Conservation (phyloP, 2,329 filamentous ascomycete species). For the Hypoxylon sp. region DNA sequence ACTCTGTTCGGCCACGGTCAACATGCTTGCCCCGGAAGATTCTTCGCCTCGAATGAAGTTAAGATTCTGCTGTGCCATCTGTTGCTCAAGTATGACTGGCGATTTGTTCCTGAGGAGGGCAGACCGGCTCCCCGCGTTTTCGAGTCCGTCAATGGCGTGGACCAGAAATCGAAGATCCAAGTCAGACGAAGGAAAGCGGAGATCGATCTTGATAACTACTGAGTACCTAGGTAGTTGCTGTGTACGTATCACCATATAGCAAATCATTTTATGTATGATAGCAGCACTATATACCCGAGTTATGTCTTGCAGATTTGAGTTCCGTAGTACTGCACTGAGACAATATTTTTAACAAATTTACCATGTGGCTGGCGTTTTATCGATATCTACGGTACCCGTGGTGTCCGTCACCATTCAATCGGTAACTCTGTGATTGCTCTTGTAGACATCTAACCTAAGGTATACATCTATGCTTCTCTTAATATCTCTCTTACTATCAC, state of each 20-base stretch:
- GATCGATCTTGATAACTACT: conserved; percentile 51
- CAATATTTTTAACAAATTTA: neutral
- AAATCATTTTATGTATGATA: conserved; percentile 1
- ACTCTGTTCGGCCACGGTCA: conserved; percentile 60
- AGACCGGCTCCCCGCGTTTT: conserved; percentile 45
- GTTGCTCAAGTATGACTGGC: conserved; percentile 56
- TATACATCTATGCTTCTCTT: too few relatives aligned
- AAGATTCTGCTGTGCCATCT: conserved; percentile 53
- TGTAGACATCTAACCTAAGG: too few relatives aligned
- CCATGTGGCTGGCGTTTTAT: neutral
- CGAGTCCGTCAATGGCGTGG: conserved; percentile 43
- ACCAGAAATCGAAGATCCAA: conserved; percentile 49
- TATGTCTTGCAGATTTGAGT: neutral
- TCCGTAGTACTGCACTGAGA: neutral
- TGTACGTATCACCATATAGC: neutral
- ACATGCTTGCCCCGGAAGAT: conserved; percentile 56
- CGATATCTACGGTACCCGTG: neutral
- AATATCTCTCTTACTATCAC: too few relatives aligned
- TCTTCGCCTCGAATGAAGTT: conserved; percentile 57
- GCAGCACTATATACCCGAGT: neutral
- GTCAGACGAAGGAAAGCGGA: conserved; percentile 50
- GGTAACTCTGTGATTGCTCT: too few relatives aligned
- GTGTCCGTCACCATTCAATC: too few relatives aligned
- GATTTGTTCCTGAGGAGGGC: conserved; percentile 49
- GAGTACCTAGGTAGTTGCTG: conserved; percentile 4